Percentiles rank a stretch among this genome's conserved stretches.
phyloP scores from a whole-genome alignment of 192 early-diverging fungal species.

The Podila epicladia region DNA sequence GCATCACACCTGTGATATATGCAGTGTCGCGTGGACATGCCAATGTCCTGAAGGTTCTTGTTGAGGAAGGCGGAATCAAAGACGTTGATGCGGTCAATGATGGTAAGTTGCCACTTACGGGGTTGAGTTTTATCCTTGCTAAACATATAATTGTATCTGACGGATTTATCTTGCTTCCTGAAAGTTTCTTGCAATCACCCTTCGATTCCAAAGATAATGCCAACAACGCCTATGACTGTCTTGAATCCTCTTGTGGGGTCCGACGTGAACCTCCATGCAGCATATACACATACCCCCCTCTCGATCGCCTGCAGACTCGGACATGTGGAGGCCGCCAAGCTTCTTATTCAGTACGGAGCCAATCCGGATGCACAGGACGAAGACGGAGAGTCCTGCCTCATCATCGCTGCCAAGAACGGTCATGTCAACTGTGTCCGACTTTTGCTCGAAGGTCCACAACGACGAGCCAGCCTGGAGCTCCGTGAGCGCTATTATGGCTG shows the following conservation, averaged over 20 bases:
- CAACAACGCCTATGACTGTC: slow-evolving; percentile 27
- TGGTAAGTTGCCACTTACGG: slow-evolving; percentile 4
- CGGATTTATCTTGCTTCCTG: not conserved
- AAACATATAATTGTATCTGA: not conserved
- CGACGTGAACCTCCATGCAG: slow-evolving; percentile 26
- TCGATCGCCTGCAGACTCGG: slow-evolving; percentile 62
- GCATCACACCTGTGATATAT: slow-evolving; percentile 71
- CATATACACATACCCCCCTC: slow-evolving; percentile 54
- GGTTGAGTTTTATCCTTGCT: not conserved
- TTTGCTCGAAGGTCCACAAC: slow-evolving; percentile 48
- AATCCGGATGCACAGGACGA: slow-evolving; percentile 69
- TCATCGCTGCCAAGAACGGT: slow-evolving; percentile 62
- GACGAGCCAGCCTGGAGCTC: slow-evolving; percentile 56
- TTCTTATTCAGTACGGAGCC: slow-evolving; percentile 65
- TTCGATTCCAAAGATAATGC: slow-evolving; percentile 41
- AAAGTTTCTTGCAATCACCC: slow-evolving; percentile 7
- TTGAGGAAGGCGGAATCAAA: slow-evolving; percentile 61
- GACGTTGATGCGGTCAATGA: slow-evolving; percentile 58
- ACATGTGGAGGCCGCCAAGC: slow-evolving; percentile 54
- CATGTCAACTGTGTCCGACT: slow-evolving; percentile 60
- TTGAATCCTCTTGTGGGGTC: slow-evolving; percentile 32
- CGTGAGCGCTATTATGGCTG: slow-evolving; percentile 67
- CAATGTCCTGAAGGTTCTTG: slow-evolving; percentile 55
- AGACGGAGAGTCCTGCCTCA: slow-evolving; percentile 74
- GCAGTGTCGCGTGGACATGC: slow-evolving; percentile 65